phyloP scores from a whole-genome alignment of 129 eudicot species.

The Dittrichia graveolens region DNA sequence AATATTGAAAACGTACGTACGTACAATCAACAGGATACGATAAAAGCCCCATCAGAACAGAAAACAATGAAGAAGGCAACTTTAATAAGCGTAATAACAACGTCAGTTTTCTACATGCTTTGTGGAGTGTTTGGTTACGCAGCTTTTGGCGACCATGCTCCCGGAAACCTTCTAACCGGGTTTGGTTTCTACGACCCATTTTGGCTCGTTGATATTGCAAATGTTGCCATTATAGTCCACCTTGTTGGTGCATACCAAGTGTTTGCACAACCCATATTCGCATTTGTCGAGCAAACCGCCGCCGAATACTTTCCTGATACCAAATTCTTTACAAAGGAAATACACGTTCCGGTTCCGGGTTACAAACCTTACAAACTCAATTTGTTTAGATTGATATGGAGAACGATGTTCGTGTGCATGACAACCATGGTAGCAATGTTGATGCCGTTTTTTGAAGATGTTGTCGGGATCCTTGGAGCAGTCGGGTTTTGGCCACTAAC shows the following conservation, averaged over 20 bases:
- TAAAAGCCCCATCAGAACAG: slow-evolving; percentile 60
- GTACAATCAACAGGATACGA: too few relatives aligned
- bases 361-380: slow-evolving; percentile 42
- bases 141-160: slow-evolving; percentile 67
- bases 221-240: slow-evolving; percentile 67
- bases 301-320: slow-evolving; percentile 41
- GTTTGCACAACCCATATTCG: slow-evolving; percentile 65
- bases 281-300: slow-evolving; percentile 50
- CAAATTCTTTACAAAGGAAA: slow-evolving; percentile 46
- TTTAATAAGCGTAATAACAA: slow-evolving; percentile 47
- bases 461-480: slow-evolving; percentile 70
- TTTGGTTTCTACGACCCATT: slow-evolving; percentile 62
- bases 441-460: slow-evolving; percentile 67
- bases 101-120: slow-evolving; percentile 63
- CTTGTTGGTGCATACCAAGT: slow-evolving; percentile 76
- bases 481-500: slow-evolving; percentile 69
- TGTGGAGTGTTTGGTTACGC: slow-evolving; percentile 75
- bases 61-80: slow-evolving; percentile 64
- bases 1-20: too few relatives aligned
- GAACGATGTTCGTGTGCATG: slow-evolving; percentile 49
- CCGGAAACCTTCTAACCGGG: slow-evolving; percentile 75
- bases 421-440: slow-evolving; percentile 60
- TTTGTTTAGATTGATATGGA: slow-evolving; percentile 53
- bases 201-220: slow-evolving; percentile 74
- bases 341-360: slow-evolving; percentile 39